These are phyloP conservation scores for Aspergillus ellipticus DNA, from an alignment of 495 filamentous ascomycete genomes.

Conservation along the genomic window DNA sequence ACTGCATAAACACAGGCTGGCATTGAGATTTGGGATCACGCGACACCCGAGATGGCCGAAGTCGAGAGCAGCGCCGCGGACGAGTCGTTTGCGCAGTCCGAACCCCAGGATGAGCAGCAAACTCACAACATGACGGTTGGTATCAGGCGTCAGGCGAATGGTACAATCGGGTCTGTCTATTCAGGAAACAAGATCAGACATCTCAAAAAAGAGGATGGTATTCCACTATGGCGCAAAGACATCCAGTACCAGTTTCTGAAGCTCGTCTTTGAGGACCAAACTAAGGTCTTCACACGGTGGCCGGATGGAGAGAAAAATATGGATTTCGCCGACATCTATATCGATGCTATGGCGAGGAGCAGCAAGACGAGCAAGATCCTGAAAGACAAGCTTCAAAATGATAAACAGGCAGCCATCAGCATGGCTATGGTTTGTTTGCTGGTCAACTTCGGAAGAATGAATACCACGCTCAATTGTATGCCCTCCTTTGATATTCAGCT, in stretches of 20 bases:
- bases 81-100: conserved; percentile 44
- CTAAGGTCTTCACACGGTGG: conserved; percentile 82
- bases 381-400: conserved; percentile 91
- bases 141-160: conserved; percentile 62
- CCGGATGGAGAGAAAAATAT: conserved; percentile 64
- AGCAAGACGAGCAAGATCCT: conserved; percentile 99
- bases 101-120: conserved; percentile 39
- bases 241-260: conserved; percentile 96
- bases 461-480: conserved; percentile 95
- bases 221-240: conserved; percentile 94
- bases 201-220: conserved; percentile 95
- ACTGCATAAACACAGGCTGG: neutral
- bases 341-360: conserved; percentile 96
- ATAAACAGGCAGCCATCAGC: conserved; percentile 84
- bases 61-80: conserved; percentile 40
- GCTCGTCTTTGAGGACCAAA: conserved; percentile 83
- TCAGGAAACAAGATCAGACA: conserved; percentile 93
- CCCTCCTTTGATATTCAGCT: conserved; percentile 8
- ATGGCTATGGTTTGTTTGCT: conserved; percentile 99
- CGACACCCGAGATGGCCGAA: conserved; percentile 33
- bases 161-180: conserved; percentile 64
- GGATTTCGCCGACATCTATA: conserved; percentile 93
- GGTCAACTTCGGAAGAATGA: conserved; percentile 98
- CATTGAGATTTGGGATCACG: neutral
- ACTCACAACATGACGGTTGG: conserved; percentile 52